Conservation (phyloP, 306 rosid genomes). For the Vigna unguiculata region DNA sequence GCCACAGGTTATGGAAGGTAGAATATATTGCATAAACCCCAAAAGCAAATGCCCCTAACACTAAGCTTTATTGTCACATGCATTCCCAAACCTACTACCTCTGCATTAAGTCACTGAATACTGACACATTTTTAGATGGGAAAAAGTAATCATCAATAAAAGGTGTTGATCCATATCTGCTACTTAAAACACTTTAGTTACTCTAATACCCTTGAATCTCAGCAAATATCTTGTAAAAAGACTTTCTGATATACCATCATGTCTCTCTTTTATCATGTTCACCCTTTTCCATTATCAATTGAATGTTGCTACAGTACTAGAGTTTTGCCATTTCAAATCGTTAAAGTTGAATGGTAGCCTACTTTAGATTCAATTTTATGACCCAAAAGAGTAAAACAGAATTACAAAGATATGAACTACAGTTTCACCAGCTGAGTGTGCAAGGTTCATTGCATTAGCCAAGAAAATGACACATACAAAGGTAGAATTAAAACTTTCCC, state of each 20-base stretch:
- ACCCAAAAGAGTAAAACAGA: neutral
- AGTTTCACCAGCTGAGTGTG: slow-evolving; percentile 7
- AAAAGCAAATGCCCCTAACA: slow-evolving; percentile 32
- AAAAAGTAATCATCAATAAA: neutral
- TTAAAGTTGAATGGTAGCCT: neutral
- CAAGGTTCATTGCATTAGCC: slow-evolving; percentile 21
- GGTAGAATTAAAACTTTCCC: neutral
- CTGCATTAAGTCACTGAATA: slow-evolving; percentile 19
- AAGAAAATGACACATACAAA: neutral
- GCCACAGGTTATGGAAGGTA: slow-evolving; percentile 15
- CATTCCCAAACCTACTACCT: slow-evolving; percentile 32
- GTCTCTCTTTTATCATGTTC: neutral
- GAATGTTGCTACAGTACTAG: neutral
- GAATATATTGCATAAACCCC: slow-evolving; percentile 21
- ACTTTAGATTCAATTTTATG: slow-evolving; percentile 9
- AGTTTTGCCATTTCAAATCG: slow-evolving; percentile 13
- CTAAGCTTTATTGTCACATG: slow-evolving; percentile 29
- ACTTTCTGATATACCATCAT: neutral
- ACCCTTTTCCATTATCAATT: neutral
- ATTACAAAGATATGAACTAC: neutral
- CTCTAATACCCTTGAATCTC: neutral
- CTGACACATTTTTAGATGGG: slow-evolving; percentile 20
- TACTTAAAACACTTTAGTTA: neutral
- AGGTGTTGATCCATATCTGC: slow-evolving; percentile 13
- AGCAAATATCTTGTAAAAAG: slow-evolving; percentile 13